These are phyloP conservation scores for Fragaria iinumae DNA, from an alignment of 306 rosid genomes.

Conservation along the genomic window DNA sequence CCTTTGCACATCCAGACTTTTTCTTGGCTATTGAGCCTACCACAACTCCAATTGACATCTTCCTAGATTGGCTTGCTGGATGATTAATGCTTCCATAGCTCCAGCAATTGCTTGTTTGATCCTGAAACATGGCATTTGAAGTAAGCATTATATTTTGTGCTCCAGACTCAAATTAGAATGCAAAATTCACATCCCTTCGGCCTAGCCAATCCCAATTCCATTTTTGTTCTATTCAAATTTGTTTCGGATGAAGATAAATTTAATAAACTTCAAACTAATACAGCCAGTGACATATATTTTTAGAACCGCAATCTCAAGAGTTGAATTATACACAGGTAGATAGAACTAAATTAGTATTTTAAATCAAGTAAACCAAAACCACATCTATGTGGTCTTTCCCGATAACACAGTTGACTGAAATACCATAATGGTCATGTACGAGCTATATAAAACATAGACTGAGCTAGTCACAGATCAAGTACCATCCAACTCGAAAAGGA, in stretches of 20 bases:
- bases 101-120: conserved; percentile 45
- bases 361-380: conserved; percentile 10
- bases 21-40: conserved; percentile 48
- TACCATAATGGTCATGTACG: conserved; percentile 17
- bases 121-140: conserved; percentile 48
- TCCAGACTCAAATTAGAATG: conserved; percentile 9
- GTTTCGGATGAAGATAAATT: neutral
- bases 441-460: neutral
- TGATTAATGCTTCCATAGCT: conserved; percentile 61
- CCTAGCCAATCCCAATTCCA: conserved; percentile 1
- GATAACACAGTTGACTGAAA: conserved; percentile 12
- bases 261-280: neutral
- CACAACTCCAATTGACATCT: conserved; percentile 85
- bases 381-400: conserved; percentile 3
- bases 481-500: neutral
- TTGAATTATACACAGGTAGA: neutral
- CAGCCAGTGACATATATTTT: neutral
- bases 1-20: conserved; percentile 41
- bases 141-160: conserved; percentile 6
- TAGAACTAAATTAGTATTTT: conserved; percentile 15
- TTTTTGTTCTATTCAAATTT: neutral
- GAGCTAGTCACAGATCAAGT: conserved; percentile 1
- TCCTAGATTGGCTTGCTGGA: conserved; percentile 77
- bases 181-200: neutral
- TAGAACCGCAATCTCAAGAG: too few relatives aligned